A percentile compares a stretch with the other conserved stretches of the same genome.
Evolutionary conservation across 2,329 filamentous ascomycete species (phyloP).

Genomic region (Trichoderma semiorbis): DNA sequence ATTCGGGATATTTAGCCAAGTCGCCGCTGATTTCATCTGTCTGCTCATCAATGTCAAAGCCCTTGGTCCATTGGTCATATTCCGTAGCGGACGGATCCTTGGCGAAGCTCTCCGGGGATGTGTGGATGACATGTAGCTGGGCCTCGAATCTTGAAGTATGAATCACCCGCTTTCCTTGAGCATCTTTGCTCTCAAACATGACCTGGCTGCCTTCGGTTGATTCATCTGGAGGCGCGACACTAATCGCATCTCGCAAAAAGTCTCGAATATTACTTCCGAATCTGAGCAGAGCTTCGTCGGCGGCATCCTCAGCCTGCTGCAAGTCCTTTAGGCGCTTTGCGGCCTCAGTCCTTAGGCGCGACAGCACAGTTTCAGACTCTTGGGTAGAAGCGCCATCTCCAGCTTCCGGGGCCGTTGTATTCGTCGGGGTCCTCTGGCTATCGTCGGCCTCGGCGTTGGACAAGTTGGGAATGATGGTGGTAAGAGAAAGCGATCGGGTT

Average conservation of each 20-base stretch:
- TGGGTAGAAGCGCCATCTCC: constrained; percentile 43
- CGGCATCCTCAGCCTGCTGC: constrained; percentile 88
- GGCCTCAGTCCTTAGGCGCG: constrained; percentile 72
- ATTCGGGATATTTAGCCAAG: constrained; percentile 79
- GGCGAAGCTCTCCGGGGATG: constrained; percentile 73
- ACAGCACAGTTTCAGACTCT: constrained; percentile 64
- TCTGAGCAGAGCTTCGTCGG: constrained; percentile 88
- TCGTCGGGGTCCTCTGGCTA: constrained; percentile 47
- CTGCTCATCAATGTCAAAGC: constrained; percentile 78
- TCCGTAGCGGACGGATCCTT: constrained; percentile 75
- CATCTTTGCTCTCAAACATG: constrained; percentile 91
- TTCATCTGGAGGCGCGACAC: constrained; percentile 69
- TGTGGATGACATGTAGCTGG: constrained; percentile 93
- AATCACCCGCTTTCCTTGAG: constrained; percentile 85
- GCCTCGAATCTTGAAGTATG: constrained; percentile 94
- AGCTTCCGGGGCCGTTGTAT: constrained; percentile 34
- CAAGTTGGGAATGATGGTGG: constrained; percentile 32
- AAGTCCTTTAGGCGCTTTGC: constrained; percentile 83
- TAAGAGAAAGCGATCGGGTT: constrained; percentile 70
- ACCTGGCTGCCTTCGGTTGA: constrained; percentile 57
- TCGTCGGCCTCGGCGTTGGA: constrained; percentile 32
- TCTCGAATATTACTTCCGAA: constrained; percentile 87
- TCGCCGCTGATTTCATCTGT: constrained; percentile 80
- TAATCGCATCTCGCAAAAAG: constrained; percentile 87
- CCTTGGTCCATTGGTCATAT: constrained; percentile 68